Evolutionary conservation across 2,329 filamentous ascomycete genomes (phyloP).

Genomic region (Chaetothyriales sp.): DNA sequence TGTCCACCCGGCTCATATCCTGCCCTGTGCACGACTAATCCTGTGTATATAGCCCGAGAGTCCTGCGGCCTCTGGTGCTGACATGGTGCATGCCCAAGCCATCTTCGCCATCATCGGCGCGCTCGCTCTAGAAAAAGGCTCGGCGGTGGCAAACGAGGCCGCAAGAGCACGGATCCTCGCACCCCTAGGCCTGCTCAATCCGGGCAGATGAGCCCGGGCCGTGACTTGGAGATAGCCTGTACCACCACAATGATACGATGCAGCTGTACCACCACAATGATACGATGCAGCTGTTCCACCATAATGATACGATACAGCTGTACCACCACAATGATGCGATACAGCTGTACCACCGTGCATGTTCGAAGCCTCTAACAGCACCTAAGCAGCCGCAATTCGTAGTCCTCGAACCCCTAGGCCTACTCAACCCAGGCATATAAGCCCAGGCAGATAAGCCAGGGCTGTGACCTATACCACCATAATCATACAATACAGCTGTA

Average conservation of each 20-base stretch:
- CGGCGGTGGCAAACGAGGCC: slow-evolving; percentile 59
- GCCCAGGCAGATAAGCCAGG: too few relatives aligned
- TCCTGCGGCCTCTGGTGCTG: slow-evolving; percentile 57
- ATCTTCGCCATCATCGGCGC: slow-evolving; percentile 81
- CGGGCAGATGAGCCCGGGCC: background rate
- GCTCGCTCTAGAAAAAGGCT: slow-evolving; percentile 75
- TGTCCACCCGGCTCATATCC: slow-evolving; percentile 19
- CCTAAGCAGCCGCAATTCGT: slow-evolving; percentile 48
- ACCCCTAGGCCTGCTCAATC: slow-evolving; percentile 28
- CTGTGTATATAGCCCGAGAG: slow-evolving; percentile 36
- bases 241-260: slow-evolving; percentile 4
- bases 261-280: too few relatives aligned
- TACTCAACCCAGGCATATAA: too few relatives aligned
- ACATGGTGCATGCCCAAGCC: slow-evolving; percentile 61
- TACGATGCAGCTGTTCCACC: too few relatives aligned
- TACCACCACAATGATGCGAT: too few relatives aligned
- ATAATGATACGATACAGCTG: too few relatives aligned
- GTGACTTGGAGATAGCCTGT: background rate
- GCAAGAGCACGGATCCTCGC: slow-evolving; percentile 63
- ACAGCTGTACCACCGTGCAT: slow-evolving; percentile 27
- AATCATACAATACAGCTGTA: slow-evolving; percentile 7
- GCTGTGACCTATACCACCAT: too few relatives aligned
- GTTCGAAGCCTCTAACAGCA: slow-evolving; percentile 75
- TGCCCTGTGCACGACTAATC: background rate
- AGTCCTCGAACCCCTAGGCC: too few relatives aligned